These are phyloP conservation scores for Salix dunnii DNA, from an alignment of 345 rosid genomes.

Conservation along the genomic window DNA sequence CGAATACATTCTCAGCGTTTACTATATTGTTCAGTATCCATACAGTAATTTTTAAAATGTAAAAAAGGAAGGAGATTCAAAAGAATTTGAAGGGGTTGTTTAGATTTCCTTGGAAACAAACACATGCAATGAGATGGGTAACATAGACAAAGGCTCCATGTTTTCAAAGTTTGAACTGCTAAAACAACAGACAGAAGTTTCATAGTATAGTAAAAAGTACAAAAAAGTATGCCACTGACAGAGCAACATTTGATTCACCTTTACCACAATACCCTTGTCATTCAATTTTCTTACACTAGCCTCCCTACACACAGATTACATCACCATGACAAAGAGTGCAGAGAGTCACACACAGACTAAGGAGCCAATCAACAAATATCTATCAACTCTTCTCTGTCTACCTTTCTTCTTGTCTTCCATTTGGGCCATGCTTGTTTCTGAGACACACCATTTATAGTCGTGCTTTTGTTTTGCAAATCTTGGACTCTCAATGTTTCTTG, in stretches of 20 bases:
- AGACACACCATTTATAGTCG: background rate
- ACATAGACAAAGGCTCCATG: background rate
- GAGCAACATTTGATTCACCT: background rate
- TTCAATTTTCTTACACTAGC: constrained; percentile 15
- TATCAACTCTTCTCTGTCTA: constrained; percentile 14
- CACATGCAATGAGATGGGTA: no score
- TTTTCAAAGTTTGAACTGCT: background rate
- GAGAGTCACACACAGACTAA: constrained; percentile 8
- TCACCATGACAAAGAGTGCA: background rate
- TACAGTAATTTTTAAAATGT: no score
- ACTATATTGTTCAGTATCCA: no score
- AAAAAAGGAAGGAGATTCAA: no score
- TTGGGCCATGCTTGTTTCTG: constrained; percentile 9
- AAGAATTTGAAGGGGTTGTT: no score
- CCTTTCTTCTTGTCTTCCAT: background rate
- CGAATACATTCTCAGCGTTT: no score
- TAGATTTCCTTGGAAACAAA: no score
- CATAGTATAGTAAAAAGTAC: background rate
- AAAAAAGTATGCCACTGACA: background rate
- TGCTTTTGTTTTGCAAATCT: constrained; percentile 15
- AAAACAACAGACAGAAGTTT: background rate
- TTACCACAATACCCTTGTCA: constrained; percentile 5
- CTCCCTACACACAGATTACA: constrained; percentile 5
- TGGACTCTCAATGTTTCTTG: constrained; percentile 32
- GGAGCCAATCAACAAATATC: constrained; percentile 47